Evolutionary conservation across 1,139 yeast species (phyloP), one percentile per base, ranked within the genome.

Genomic region (Tardiomyces blankii): DNA sequence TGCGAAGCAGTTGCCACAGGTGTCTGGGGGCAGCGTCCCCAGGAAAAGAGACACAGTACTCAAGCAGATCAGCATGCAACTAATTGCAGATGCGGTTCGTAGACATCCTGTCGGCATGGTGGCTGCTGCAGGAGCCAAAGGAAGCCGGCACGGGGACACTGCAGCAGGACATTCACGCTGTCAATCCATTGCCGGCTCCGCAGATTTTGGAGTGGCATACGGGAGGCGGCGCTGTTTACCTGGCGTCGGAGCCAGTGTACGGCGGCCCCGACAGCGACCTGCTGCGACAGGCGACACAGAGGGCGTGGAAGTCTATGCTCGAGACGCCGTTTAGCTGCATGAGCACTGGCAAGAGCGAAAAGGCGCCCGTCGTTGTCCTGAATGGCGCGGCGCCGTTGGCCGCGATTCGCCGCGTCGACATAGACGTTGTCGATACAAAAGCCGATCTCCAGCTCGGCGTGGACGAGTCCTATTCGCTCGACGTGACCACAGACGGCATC

Each of bases 371-470:
- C 7, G 7, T 4, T 21, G 25, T 7, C 25, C 7, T 21, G 25
- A 21, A 5, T 7, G 25, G 25, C 4, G 25, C 4, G 25, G 7
- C 25, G 25, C 7, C 25, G 7, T 7, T 7, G 25, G 25, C 7
- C 7, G 7, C n/a, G n/a, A n/a, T 30, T 3, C 35, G 16, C 16
- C 16, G 9, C 5, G 49, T 57, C 32, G 42, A 44, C 18, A 39
- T 58, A 21, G 21, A 40, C 3, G 54, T 70, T 30, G 55, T 53
- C 1, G 66, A 67, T 47, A 45, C 50, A 41, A 54, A 57, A 14
- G 65, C 67, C 7, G 66, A 60, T 32, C 57, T 72, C 44, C 72
- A 69, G 51, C 56, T 65, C 39, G 73, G 70, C 3, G 73, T 70
- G 16, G 65, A 71, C 51, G 76, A 72, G 54, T 59, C 69, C 2